Evolutionary conservation across 441 rosid genomes (phyloP).

Genomic region (Mallotus repandus): DNA sequence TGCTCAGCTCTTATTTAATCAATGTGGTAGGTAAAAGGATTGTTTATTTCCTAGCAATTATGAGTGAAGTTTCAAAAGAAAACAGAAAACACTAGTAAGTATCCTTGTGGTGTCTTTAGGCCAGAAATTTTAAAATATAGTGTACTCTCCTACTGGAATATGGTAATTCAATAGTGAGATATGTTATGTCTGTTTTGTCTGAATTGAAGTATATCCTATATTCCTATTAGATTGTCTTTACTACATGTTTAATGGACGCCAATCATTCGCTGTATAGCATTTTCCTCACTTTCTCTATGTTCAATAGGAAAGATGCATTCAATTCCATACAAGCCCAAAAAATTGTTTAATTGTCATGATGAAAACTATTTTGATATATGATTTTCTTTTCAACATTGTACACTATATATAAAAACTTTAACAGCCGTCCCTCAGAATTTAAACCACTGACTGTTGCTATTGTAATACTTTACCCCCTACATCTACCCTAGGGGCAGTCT

Average conservation of each 20-base stretch:
- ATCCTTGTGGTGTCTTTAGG: background rate
- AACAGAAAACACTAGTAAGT: background rate
- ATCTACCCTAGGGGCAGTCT: background rate
- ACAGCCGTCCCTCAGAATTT: background rate
- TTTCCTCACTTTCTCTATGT: background rate
- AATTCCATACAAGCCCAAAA: background rate
- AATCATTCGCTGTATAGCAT: background rate
- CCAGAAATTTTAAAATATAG: background rate
- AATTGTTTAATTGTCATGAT: background rate
- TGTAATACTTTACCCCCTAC: background rate
- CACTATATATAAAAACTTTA: background rate
- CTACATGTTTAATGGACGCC: background rate
- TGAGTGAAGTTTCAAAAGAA: background rate
- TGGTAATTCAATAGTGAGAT: background rate
- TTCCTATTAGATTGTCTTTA: background rate
- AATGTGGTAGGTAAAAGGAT: constrained; percentile 17
- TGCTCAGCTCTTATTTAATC: constrained; percentile 15
- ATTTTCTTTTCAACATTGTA: background rate
- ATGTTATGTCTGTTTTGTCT: background rate
- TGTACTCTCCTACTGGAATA: background rate
- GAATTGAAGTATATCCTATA: background rate
- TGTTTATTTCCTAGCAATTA: background rate
- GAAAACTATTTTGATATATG: background rate
- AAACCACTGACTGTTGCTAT: background rate
- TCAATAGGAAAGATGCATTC: background rate